These are phyloP conservation scores for Penicillium argentinense DNA, from an alignment of 495 filamentous ascomycete species.

Conservation along the genomic window DNA sequence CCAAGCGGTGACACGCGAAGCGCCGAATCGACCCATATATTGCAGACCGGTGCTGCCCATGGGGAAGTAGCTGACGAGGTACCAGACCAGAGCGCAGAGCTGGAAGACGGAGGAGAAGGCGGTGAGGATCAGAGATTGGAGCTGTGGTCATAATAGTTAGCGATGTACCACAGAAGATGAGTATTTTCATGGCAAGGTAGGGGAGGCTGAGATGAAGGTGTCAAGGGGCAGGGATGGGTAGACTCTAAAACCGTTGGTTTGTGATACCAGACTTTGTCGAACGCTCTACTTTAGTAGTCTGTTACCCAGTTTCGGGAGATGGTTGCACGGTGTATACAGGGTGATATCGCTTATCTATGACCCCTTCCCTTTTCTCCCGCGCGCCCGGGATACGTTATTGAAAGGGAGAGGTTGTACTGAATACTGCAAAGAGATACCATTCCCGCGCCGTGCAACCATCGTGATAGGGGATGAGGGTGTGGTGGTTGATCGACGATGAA, in stretches of 20 bases:
- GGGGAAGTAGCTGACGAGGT: constrained; percentile 95
- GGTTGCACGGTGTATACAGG: not conserved
- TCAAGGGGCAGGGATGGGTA: too few species aligned
- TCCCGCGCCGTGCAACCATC: constrained; percentile 16
- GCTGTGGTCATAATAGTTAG: constrained; percentile 49
- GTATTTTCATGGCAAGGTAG: too few species aligned
- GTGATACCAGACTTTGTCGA: constrained; percentile 2
- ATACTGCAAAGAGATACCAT: too few species aligned
- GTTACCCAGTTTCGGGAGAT: not conserved
- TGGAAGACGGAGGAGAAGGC: constrained; percentile 81
- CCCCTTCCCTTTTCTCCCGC: not conserved
- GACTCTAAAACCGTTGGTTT: not conserved
- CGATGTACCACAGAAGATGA: not conserved
- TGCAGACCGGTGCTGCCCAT: constrained; percentile 90
- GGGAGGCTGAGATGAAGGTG: not conserved
- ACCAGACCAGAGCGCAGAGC: constrained; percentile 82
- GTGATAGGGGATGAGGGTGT: constrained; percentile 6
- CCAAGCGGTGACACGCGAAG: constrained; percentile 81
- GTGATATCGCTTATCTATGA: not conserved
- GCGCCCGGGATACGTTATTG: too few species aligned
- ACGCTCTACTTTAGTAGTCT: not conserved
- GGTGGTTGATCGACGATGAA: constrained; percentile 15
- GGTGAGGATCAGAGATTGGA: constrained; percentile 77
- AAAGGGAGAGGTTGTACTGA: constrained; percentile 18
- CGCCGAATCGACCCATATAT: constrained; percentile 82